phyloP scores from a whole-genome alignment of 2,329 filamentous ascomycete species.

The Fusarium sp. region DNA sequence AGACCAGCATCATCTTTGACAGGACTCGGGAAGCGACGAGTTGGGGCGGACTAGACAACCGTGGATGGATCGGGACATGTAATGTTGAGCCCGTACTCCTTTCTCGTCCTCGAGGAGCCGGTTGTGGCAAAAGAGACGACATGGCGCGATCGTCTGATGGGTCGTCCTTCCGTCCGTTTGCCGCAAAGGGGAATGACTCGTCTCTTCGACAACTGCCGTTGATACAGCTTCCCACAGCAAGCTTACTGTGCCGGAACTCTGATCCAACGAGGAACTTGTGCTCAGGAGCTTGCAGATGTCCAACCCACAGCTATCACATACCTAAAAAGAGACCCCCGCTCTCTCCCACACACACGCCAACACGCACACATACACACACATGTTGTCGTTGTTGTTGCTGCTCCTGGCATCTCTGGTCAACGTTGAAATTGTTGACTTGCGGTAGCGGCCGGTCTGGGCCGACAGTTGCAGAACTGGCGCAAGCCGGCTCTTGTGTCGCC shows the following conservation, averaged over 20 bases:
- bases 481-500: constrained; percentile 10
- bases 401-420: constrained; percentile 3
- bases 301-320: constrained; percentile 28
- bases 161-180: not conserved
- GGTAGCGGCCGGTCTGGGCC: constrained; percentile 38
- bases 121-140: constrained; percentile 3
- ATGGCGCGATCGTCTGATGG: not conserved
- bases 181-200: constrained; percentile 1
- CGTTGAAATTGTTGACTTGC: constrained; percentile 17
- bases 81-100: not conserved
- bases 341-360: constrained; percentile 1
- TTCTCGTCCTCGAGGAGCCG: not conserved
- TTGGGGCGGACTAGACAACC: not conserved
- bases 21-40: not conserved
- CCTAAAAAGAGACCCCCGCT: constrained; percentile 13
- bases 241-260: constrained; percentile 31
- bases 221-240: constrained; percentile 13
- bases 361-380: not conserved
- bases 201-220: constrained; percentile 19
- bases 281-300: constrained; percentile 22
- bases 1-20: constrained; percentile 1
- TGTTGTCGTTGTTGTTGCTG: not conserved
- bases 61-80: constrained; percentile 2
- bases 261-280: constrained; percentile 26
- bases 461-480: constrained; percentile 40